Evolutionary conservation across 1,139 yeast species (phyloP).

Genomic region (Yamadazyma friedrichii): DNA sequence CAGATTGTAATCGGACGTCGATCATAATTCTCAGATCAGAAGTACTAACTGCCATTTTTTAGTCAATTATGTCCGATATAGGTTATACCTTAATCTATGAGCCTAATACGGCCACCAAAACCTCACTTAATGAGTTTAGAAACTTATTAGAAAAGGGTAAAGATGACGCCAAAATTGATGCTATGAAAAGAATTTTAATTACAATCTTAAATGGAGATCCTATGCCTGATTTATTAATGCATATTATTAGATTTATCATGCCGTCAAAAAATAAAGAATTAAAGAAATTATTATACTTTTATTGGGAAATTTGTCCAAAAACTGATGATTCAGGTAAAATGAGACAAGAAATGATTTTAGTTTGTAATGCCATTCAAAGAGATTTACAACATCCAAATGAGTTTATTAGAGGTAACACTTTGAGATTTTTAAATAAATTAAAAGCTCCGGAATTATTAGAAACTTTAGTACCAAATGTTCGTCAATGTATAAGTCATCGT

Average conservation of each 20-base stretch:
- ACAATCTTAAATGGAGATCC: conserved; percentile 92
- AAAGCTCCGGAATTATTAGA: conserved; percentile 93
- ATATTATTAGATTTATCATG: conserved; percentile 94
- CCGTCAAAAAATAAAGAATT: conserved; percentile 89
- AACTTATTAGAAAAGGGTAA: conserved; percentile 82
- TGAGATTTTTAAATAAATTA: conserved; percentile 86
- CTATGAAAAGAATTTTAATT: conserved; percentile 85
- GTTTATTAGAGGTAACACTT: conserved; percentile 91
- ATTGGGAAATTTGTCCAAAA: conserved; percentile 98
- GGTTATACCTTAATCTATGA: conserved; percentile 78
- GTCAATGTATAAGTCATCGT: conserved; percentile 90
- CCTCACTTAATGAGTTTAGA: conserved; percentile 75
- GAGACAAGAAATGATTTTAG: conserved; percentile 98
- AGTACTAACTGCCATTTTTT: conserved; percentile 3
- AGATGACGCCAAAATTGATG: conserved; percentile 82
- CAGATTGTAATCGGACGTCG: not conserved
- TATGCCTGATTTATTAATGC: conserved; percentile 95
- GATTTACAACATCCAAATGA: conserved; percentile 98
- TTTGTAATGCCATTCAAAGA: conserved; percentile 95
- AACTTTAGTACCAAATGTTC: conserved; percentile 90
- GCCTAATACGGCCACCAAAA: conserved; percentile 69
- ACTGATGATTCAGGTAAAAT: conserved; percentile 83
- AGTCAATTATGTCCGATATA: conserved; percentile 34
- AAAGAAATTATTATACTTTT: conserved; percentile 88
- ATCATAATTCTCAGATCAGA: not conserved